These are phyloP conservation scores for Cladosporium sp. DNA, from an alignment of 2,329 filamentous ascomycete species.

Conservation along the genomic window DNA sequence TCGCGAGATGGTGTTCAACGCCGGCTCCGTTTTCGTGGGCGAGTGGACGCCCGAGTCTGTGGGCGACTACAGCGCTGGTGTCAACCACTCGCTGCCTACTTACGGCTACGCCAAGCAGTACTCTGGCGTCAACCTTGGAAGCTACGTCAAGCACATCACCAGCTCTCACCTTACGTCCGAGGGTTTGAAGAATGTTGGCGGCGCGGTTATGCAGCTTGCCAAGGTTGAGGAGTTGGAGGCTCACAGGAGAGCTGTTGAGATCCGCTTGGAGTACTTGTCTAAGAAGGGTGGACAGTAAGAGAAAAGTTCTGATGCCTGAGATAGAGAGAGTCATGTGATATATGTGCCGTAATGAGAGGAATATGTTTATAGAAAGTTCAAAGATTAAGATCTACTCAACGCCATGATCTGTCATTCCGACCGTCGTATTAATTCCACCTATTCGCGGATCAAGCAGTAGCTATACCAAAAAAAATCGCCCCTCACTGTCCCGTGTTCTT, in stretches of 20 bases:
- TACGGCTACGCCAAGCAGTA: slow-evolving; percentile 99
- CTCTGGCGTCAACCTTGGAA: slow-evolving; percentile 92
- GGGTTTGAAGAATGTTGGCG: slow-evolving; percentile 81
- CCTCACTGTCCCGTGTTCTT: slow-evolving; percentile 1
- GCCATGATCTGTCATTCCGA: neutral
- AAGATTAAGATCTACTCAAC: neutral
- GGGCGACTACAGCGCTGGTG: slow-evolving; percentile 95
- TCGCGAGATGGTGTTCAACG: slow-evolving; percentile 82
- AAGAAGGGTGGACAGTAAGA: too few species aligned
- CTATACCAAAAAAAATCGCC: neutral
- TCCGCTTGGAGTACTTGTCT: slow-evolving; percentile 54
- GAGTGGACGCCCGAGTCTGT: slow-evolving; percentile 97
- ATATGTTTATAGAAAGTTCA: neutral
- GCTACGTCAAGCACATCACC: slow-evolving; percentile 97
- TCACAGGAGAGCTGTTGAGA: slow-evolving; percentile 73
- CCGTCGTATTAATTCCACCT: neutral
- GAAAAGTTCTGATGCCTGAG: too few species aligned
- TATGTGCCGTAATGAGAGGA: neutral
- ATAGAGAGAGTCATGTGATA: neutral
- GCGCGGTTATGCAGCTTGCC: slow-evolving; percentile 91
- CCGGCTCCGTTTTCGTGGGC: slow-evolving; percentile 93
- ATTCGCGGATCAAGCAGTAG: neutral
- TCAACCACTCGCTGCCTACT: slow-evolving; percentile 95
- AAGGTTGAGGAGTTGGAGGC: slow-evolving; percentile 94
- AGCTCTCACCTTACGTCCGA: slow-evolving; percentile 85